Evolutionary conservation across 2,329 filamentous ascomycete genomes (phyloP).

Genomic region (Aspergillus awamori): DNA sequence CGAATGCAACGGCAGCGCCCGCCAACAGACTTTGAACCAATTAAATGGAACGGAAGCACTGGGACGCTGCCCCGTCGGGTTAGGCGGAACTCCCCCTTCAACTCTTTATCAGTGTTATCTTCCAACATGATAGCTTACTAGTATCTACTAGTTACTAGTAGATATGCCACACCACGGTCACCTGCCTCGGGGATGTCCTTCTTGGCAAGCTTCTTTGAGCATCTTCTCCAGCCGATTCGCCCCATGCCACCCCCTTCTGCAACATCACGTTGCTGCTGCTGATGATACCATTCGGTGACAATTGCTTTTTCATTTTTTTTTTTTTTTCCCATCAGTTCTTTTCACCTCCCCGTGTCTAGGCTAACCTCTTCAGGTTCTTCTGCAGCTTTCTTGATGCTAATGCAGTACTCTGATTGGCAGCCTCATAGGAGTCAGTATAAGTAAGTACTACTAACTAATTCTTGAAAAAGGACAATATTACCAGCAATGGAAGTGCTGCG

Average conservation of each 20-base stretch:
- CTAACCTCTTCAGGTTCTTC: background rate
- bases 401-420: background rate
- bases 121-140: background rate
- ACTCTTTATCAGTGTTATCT: background rate
- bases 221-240: background rate
- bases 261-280: conserved; percentile 20
- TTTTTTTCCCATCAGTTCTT: no score
- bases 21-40: conserved; percentile 6
- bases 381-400: background rate
- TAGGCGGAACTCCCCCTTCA: background rate
- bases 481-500: background rate
- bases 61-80: conserved; percentile 1
- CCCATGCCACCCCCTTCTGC: conserved; percentile 25
- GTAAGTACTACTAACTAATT: background rate
- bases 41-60: background rate
- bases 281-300: conserved; percentile 17
- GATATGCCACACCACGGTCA: background rate
- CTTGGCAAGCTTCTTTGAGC: background rate
- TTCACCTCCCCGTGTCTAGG: background rate
- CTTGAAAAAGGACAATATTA: background rate
- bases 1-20: conserved; percentile 33
- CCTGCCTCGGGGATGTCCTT: background rate
- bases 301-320: background rate
- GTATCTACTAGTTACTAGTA: background rate
- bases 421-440: background rate